Evolutionary conservation across 345 rosid species (phyloP), one percentile per base, ranked within the genome.

Genomic region (Melaleuca quinquenervia): DNA sequence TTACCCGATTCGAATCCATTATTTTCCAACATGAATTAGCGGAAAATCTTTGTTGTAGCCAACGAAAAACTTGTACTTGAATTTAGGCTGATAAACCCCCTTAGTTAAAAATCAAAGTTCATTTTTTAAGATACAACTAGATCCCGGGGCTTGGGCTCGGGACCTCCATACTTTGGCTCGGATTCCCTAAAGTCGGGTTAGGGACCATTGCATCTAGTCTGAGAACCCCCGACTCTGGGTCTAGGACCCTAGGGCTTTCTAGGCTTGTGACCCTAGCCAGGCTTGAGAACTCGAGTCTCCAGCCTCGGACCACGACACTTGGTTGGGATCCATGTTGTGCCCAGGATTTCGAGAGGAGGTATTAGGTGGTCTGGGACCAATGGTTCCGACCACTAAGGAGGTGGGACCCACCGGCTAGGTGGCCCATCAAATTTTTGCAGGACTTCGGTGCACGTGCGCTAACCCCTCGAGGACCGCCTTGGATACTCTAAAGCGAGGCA

Each of bases 101-200:
- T 62, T 6, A 29, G 29, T 62, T 29, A 16, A 62, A 62, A 62
- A 62, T 62, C 11, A 29, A 62, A 29, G 3, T 62, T 12, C 10
- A 8, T 62, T 54, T 62, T 16, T 21, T 62, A 62, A 62, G 22
- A 62, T 7, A 62, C 21, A 7, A 62, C 3, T 7, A 14, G 10
- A 60, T 60, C 41, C 4, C 5, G 0, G 41, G 1, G 1, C 20
- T 14, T 0, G 0, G 41, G 32, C 10, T 60, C 0, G 5, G 5
- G 41, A 27, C 9, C 41, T 27, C 29, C 62, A 56, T 56, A 27
- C 62, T 55, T 56, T 24, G 62, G 62, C 7, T 52, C n/a, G 22
- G 36, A 20, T n/a, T 7, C 6, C 6, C 41, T 0, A 5, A 62
- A 7, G 21, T 29, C 1, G 11, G 5, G 44, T 11, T 62, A 29